Conservation (phyloP, 306 rosid genomes). For the Rosa multiflora region DNA sequence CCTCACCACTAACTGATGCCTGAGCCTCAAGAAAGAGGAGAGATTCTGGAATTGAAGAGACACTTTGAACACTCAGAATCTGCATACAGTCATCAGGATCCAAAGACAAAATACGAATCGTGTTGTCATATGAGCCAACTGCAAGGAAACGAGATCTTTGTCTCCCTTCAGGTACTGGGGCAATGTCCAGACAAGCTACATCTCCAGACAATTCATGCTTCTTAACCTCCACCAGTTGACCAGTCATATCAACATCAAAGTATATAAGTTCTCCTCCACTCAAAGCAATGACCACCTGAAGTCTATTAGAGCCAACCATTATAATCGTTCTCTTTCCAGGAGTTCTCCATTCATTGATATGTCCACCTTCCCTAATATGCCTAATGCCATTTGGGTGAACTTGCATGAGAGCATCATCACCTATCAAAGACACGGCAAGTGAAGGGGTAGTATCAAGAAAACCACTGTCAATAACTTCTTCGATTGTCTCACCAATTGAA, state of each 20-base stretch:
- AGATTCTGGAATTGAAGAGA: slow-evolving; percentile 92
- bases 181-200: slow-evolving; percentile 93
- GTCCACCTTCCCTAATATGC: slow-evolving; percentile 99
- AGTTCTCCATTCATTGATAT: slow-evolving; percentile 96
- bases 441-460: slow-evolving; percentile 95
- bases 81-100: slow-evolving; percentile 98
- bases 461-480: slow-evolving; percentile 96
- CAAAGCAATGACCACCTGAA: slow-evolving; percentile 94
- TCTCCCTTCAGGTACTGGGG: slow-evolving; percentile 96
- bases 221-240: slow-evolving; percentile 94
- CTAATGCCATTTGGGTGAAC: slow-evolving; percentile 99
- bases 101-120: slow-evolving; percentile 79
- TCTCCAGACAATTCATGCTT: slow-evolving; percentile 98
- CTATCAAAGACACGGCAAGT: slow-evolving; percentile 94
- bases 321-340: slow-evolving; percentile 95
- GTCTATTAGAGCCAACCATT: slow-evolving; percentile 88
- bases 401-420: slow-evolving; percentile 98
- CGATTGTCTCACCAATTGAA: slow-evolving; percentile 97
- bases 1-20: slow-evolving; percentile 95
- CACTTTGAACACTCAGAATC: slow-evolving; percentile 82
- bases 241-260: slow-evolving; percentile 93
- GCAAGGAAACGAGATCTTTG: slow-evolving; percentile 93
- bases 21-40: slow-evolving; percentile 93
- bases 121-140: slow-evolving; percentile 91
- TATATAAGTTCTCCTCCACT: slow-evolving; percentile 95